Evolutionary conservation across 345 rosid genomes (phyloP).

Genomic region (Syzygium oleosum): DNA sequence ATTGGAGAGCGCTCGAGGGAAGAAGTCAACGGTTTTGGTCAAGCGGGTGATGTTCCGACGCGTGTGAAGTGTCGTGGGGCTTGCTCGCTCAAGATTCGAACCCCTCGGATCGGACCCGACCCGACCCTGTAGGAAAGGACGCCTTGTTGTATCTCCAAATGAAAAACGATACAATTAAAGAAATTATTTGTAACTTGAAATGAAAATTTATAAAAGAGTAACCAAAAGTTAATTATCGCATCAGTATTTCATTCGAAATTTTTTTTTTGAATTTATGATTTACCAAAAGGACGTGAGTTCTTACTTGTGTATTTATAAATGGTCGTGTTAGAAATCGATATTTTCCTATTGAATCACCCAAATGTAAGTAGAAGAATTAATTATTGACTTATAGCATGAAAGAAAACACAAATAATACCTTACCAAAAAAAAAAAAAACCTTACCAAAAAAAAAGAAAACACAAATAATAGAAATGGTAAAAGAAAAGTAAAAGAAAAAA

Average conservation of each 20-base stretch:
- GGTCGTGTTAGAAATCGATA: neutral
- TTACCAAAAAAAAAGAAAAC: no score
- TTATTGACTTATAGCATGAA: neutral
- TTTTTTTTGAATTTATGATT: neutral
- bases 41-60: neutral
- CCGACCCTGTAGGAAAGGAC: neutral
- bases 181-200: neutral
- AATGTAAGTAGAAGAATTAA: neutral
- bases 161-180: neutral
- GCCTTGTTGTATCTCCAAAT: neutral
- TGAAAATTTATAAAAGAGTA: neutral
- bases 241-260: neutral
- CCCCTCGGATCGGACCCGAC: neutral
- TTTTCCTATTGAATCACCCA: neutral
- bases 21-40: conserved; percentile 11
- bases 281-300: neutral
- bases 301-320: neutral
- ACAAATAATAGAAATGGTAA: neutral
- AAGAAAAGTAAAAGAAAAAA: neutral
- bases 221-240: neutral
- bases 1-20: neutral
- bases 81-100: neutral
- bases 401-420: neutral
- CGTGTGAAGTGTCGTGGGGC: conserved; percentile 3
- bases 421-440: no score